phyloP scores from a whole-genome alignment of 2,329 filamentous ascomycete genomes.

The Fusarium sp. region DNA sequence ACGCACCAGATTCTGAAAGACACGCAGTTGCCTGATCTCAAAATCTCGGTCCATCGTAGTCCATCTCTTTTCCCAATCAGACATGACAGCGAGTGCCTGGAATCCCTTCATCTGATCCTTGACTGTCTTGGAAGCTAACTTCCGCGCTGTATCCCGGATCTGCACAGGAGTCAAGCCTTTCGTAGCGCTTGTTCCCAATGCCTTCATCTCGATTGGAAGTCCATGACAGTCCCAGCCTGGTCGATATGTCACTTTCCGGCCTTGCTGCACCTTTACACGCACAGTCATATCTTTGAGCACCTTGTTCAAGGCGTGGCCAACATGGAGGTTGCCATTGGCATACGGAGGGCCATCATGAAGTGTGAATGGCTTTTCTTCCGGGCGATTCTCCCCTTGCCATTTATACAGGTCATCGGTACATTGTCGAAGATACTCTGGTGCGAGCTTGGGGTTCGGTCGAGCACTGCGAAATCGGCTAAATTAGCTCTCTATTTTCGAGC shows the following conservation, averaged over 20 bases:
- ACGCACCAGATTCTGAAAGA: conserved; percentile 80
- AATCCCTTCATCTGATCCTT: conserved; percentile 79
- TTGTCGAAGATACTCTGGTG: conserved; percentile 72
- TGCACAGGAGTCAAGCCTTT: conserved; percentile 63
- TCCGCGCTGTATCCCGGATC: conserved; percentile 72
- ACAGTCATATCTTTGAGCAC: conserved; percentile 95
- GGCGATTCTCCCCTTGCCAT: conserved; percentile 77
- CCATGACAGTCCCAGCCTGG: conserved; percentile 99
- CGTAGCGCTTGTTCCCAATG: conserved; percentile 68
- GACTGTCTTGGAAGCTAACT: conserved; percentile 75
- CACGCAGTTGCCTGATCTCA: conserved; percentile 77
- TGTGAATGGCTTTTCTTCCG: conserved; percentile 72
- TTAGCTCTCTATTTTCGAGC: conserved; percentile 28
- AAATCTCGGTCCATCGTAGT: conserved; percentile 82
- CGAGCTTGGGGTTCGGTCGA: conserved; percentile 62
- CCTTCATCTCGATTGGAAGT: conserved; percentile 96
- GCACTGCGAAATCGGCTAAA: conserved; percentile 53
- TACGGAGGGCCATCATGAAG: conserved; percentile 97
- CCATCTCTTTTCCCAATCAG: conserved; percentile 81
- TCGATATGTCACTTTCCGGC: conserved; percentile 76
- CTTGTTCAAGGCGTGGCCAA: conserved; percentile 97
- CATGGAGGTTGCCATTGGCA: conserved; percentile 90
- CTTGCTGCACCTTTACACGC: conserved; percentile 81
- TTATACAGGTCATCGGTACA: conserved; percentile 89
- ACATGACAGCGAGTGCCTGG: conserved; percentile 79